Conservation (phyloP, 495 filamentous ascomycete genomes). For the Podospora pseudocomata region DNA sequence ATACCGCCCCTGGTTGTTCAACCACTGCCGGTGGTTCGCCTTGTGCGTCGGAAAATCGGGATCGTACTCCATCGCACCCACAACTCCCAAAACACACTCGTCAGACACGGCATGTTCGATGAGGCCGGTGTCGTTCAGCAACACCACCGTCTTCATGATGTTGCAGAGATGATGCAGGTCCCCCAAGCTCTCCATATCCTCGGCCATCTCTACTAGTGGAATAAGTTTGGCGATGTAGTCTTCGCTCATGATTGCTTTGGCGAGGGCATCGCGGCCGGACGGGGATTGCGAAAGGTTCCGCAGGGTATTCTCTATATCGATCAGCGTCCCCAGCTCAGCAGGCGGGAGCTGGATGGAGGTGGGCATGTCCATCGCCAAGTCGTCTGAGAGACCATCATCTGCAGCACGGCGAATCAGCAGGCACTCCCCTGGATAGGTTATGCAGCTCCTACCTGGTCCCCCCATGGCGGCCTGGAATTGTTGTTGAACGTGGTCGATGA, state of each 20-base stretch:
- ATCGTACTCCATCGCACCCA: constrained; percentile 96
- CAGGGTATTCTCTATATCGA: constrained; percentile 78
- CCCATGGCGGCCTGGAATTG: constrained; percentile 43
- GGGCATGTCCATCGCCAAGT: constrained; percentile 61
- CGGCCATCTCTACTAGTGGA: constrained; percentile 77
- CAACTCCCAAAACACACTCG: constrained; percentile 82
- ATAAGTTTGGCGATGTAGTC: constrained; percentile 87
- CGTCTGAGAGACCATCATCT: constrained; percentile 92
- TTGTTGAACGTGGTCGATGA: constrained; percentile 80
- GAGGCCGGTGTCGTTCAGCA: constrained; percentile 90
- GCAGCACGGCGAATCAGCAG: constrained; percentile 17
- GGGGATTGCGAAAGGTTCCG: constrained; percentile 68
- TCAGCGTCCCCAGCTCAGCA: constrained; percentile 73
- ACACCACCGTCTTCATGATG: constrained; percentile 93
- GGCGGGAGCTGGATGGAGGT: constrained; percentile 70
- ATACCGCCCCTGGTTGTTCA: constrained; percentile 81
- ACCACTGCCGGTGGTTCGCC: constrained; percentile 92
- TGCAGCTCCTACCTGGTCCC: constrained; percentile 43
- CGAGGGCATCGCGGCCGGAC: constrained; percentile 78
- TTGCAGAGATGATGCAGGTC: constrained; percentile 92
- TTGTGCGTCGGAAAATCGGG: constrained; percentile 98
- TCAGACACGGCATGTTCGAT: constrained; percentile 93
- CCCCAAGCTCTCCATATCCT: constrained; percentile 79
- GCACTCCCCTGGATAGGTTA: neutral
- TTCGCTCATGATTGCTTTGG: constrained; percentile 77